Evolutionary conservation across 1,284 basidiomycete species (phyloP), one percentile per base, ranked within the genome.

Genomic region (Trametes sp.): DNA sequence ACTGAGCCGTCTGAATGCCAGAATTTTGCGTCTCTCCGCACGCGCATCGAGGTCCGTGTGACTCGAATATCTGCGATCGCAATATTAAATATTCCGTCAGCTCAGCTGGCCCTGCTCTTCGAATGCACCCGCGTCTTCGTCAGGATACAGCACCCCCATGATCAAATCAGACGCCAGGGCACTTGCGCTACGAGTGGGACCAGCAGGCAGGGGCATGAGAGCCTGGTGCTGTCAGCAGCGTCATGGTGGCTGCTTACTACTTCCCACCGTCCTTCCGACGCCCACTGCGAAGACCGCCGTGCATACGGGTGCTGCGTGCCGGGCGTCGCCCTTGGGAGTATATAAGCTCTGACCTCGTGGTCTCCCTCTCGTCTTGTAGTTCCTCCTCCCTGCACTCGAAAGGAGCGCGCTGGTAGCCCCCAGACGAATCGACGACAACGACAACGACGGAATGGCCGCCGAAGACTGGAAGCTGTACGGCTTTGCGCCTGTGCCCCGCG

Each of bases 401-500:
- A 11, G 31, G 11, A 33, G n/a, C n/a, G n/a, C n/a, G n/a, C n/a
- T n/a, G n/a, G n/a, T n/a, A n/a, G n/a, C n/a, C n/a, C n/a, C n/a
- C n/a, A n/a, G n/a, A n/a, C n/a, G n/a, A n/a, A n/a, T n/a, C n/a
- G n/a, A n/a, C n/a, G 31, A 33, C 31, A 6, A 16, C 38, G 38
- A 41, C 38, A 41, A 4, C 24, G 16, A 35, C 14, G n/a, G n/a
- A n/a, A 59, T 52, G 53, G 44, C 63, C 49, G 21, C 65, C 5
- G 52, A 61, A 41, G 66, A 67, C 13, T 67, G 63, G 66, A 57
- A 54, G 21, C 29, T 80, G 68, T 84, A 84, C 64, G 82, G 83
- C 19, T 84, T 82, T 64, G 82, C 80, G 4, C 78, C 84, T 33
- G 82, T 84, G 28, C 75, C 81, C 5, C 75, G 82, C 45, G 81